These are phyloP conservation scores for Blastocystis sp. DNA, from an alignment of 352 stramenopile species.

Conservation along the genomic window DNA sequence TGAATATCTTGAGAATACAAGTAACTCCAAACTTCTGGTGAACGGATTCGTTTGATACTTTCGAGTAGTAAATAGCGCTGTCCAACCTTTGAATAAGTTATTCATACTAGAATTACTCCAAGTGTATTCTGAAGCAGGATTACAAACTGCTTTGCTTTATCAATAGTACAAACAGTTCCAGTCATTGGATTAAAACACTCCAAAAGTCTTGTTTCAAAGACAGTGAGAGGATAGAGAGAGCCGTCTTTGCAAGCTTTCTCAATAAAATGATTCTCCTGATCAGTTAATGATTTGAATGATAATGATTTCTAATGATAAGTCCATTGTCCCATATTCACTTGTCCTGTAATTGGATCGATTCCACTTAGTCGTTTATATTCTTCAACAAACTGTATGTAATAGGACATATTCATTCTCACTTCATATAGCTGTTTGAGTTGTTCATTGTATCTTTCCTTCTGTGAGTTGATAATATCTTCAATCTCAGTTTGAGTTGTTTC, in stretches of 20 bases:
- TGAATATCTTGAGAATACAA: slow-evolving; percentile 12
- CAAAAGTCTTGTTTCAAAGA: slow-evolving; percentile 5
- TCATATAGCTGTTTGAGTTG: slow-evolving; percentile 18
- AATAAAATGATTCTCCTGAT: not conserved
- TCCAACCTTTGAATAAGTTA: not conserved
- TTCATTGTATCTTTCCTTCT: slow-evolving; percentile 36
- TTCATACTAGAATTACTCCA: not conserved
- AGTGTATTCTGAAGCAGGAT: not conserved
- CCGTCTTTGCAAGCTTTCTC: not conserved
- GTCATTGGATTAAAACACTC: not conserved
- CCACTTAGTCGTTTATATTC: not conserved
- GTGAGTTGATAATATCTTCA: not conserved
- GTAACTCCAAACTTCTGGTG: not conserved
- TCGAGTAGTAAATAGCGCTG: slow-evolving; percentile 18
- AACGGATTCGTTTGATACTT: not conserved
- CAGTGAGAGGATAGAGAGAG: not conserved
- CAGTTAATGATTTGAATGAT: not conserved
- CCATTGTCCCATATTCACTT: not conserved
- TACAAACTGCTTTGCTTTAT: not conserved
- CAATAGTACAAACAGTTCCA: not conserved
- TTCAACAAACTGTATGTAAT: not conserved
- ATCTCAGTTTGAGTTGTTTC: not conserved
- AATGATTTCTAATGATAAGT: slow-evolving; percentile 24
- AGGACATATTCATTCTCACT: not conserved
- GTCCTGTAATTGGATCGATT: slow-evolving; percentile 43